Conservation (phyloP, 2,329 filamentous ascomycete species). For the Xylaria sp. region DNA sequence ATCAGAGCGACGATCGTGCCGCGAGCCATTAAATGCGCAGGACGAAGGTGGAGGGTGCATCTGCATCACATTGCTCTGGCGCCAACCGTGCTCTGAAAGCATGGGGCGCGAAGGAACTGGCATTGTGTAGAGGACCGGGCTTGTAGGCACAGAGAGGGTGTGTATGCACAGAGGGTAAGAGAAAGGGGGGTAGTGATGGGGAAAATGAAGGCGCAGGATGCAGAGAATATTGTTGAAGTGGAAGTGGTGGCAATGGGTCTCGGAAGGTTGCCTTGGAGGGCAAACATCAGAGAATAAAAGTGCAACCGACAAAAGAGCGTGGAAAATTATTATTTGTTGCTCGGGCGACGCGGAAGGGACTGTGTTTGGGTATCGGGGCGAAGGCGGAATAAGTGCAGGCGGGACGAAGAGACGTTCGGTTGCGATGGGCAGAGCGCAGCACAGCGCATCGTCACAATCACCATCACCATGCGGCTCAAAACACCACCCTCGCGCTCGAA, state of each 20-base stretch:
- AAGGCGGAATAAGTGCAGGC: conserved; percentile 1
- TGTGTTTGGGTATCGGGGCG: not conserved
- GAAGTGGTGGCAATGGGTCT: not conserved
- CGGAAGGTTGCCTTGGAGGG: not conserved
- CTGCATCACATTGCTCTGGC: conserved; percentile 17
- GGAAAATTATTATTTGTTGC: conserved; percentile 17
- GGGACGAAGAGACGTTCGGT: not conserved
- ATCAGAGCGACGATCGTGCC: not conserved
- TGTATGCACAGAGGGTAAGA: conserved; percentile 5
- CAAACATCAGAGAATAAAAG: conserved; percentile 6
- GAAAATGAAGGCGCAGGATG: conserved; percentile 7
- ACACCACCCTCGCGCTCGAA: not conserved
- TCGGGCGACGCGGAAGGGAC: conserved; percentile 12
- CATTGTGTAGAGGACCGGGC: conserved; percentile 12
- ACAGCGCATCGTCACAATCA: conserved; percentile 7
- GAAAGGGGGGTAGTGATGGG: not conserved
- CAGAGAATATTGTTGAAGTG: not conserved
- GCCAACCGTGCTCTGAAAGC: not conserved
- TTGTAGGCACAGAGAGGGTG: not conserved
- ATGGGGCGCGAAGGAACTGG: conserved; percentile 17
- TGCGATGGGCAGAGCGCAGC: conserved; percentile 9
- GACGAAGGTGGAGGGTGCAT: not conserved
- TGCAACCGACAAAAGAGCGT: not conserved
- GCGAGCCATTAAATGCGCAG: not conserved
- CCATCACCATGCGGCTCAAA: conserved; percentile 5